Conservation (phyloP, 2,329 filamentous ascomycete species). For the Colletotrichum plurivorum region DNA sequence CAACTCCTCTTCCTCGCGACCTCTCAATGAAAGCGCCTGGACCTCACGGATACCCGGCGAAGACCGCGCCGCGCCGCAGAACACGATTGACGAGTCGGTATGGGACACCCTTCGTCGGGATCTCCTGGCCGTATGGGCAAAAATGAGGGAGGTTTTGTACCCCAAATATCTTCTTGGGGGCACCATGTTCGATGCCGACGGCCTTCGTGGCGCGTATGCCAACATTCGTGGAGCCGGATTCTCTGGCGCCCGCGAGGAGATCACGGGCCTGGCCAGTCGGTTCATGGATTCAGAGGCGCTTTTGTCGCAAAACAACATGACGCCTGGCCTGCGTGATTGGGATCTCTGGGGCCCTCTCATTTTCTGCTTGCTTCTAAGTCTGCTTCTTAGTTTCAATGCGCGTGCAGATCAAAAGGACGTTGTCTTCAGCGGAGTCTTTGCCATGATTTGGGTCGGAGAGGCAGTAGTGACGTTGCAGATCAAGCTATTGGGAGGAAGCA, state of each 20-base stretch:
- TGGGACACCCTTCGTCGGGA: slow-evolving; percentile 98
- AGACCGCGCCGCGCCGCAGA: slow-evolving; percentile 88
- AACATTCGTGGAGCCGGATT: slow-evolving; percentile 72
- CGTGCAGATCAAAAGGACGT: slow-evolving; percentile 84
- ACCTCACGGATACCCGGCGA: slow-evolving; percentile 93
- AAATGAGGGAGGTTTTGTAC: slow-evolving; percentile 97
- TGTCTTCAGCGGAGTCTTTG: slow-evolving; percentile 97
- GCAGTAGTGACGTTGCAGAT: slow-evolving; percentile 98
- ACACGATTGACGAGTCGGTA: slow-evolving; percentile 96
- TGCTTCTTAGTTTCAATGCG: slow-evolving; percentile 89
- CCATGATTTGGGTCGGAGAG: slow-evolving; percentile 96
- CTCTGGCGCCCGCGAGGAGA: slow-evolving; percentile 72
- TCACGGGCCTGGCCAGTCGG: slow-evolving; percentile 72
- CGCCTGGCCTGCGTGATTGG: slow-evolving; percentile 93
- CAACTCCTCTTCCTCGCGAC: slow-evolving; percentile 64
- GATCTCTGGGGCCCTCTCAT: slow-evolving; percentile 97
- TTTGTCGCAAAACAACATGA: slow-evolving; percentile 79
- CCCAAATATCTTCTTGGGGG: slow-evolving; percentile 90
- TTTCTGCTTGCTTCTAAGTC: slow-evolving; percentile 90
- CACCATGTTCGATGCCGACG: slow-evolving; percentile 72
- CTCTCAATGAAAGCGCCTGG: slow-evolving; percentile 83
- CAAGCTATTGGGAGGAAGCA: slow-evolving; percentile 94
- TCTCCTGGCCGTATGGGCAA: slow-evolving; percentile 93
- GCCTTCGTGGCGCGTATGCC: slow-evolving; percentile 73
- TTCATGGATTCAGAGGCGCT: slow-evolving; percentile 75